Conservation (phyloP, 768 basidiomycete species). For the Trichaptum fuscoviolaceum region DNA sequence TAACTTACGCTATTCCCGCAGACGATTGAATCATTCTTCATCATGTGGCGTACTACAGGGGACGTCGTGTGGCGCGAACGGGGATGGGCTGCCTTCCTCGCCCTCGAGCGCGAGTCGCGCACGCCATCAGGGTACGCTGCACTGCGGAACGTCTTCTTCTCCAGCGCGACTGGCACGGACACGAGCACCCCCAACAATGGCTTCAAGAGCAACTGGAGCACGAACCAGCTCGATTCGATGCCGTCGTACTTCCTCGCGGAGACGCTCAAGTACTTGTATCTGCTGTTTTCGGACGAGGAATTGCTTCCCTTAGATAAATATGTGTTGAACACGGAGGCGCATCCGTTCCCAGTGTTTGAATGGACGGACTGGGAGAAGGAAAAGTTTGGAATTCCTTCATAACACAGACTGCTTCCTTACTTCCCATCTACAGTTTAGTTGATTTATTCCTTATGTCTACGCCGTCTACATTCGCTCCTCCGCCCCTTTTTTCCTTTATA, state of each 20-base stretch:
- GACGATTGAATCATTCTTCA: constrained; percentile 70
- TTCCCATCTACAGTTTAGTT: not conserved
- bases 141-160: constrained; percentile 41
- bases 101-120: constrained; percentile 55
- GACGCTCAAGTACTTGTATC: constrained; percentile 67
- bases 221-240: not conserved
- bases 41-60: constrained; percentile 67
- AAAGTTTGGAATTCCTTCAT: constrained; percentile 30
- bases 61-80: constrained; percentile 64
- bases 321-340: constrained; percentile 58
- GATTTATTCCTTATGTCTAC: not conserved
- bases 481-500: not conserved
- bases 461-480: not conserved
- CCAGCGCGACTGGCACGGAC: constrained; percentile 8
- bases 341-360: constrained; percentile 67
- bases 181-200: not conserved
- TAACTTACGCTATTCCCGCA: constrained; percentile 24
- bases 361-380: constrained; percentile 53
- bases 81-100: constrained; percentile 67
- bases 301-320: constrained; percentile 41
- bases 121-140: constrained; percentile 60
- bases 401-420: not conserved
- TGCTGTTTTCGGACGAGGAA: constrained; percentile 64
- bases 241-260: constrained; percentile 45
- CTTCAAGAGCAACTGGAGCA: constrained; percentile 20